Percentiles rank a stretch among this genome's conserved stretches.
Conservation (phyloP, 2,329 filamentous ascomycete species). For the Colletotrichum brevisporum region DNA sequence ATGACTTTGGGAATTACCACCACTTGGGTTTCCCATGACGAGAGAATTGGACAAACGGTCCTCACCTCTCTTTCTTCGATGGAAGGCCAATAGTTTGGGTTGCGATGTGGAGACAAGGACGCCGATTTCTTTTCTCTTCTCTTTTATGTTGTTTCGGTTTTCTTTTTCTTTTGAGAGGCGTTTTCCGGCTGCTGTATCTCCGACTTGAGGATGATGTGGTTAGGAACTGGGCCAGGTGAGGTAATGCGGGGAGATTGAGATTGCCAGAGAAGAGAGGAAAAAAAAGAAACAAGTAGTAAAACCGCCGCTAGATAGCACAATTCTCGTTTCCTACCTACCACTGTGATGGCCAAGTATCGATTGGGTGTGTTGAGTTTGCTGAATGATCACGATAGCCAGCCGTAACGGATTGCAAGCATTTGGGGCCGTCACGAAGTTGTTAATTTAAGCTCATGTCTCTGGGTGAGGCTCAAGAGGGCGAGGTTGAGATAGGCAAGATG, state of each 20-base stretch:
- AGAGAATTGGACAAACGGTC: conserved; percentile 2
- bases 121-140: not conserved
- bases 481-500: not conserved
- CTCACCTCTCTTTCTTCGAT: not conserved
- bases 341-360: no score
- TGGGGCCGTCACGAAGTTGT: not conserved
- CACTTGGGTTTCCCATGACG: conserved; percentile 9
- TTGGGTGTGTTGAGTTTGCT: no score
- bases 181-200: conserved; percentile 14
- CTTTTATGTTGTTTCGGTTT: not conserved
- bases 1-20: conserved; percentile 2
- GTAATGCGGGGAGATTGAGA: not conserved
- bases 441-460: not conserved
- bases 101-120: not conserved
- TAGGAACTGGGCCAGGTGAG: conserved; percentile 1
- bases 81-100: not conserved
- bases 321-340: not conserved
- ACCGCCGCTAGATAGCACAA: not conserved
- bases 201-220: not conserved
- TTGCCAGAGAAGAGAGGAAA: not conserved
- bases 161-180: not conserved
- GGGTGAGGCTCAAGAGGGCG: not conserved
- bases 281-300: not conserved
- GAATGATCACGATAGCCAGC: no score
- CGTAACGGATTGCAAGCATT: no score